A percentile compares a stretch with the other conserved stretches of the same genome.
Conservation (phyloP, 768 basidiomycete genomes). For the Boletus pseudo-olivaceus region DNA sequence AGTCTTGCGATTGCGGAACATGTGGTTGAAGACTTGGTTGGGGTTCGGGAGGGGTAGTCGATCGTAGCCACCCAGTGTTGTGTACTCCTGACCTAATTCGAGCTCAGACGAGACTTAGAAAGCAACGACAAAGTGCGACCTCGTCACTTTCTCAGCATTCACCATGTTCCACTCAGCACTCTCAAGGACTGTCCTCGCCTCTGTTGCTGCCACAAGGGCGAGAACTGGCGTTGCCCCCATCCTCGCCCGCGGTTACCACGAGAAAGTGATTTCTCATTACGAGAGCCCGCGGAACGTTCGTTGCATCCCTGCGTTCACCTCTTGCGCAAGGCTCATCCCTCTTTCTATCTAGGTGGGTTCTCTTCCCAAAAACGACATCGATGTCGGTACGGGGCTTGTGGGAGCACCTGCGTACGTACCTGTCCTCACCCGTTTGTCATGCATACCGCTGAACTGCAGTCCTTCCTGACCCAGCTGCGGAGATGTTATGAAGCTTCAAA, state of each 20-base stretch:
- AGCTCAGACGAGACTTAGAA: conserved; percentile 21
- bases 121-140: conserved; percentile 1
- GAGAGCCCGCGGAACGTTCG: conserved; percentile 95
- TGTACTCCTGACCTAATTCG: conserved; percentile 7
- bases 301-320: conserved; percentile 34
- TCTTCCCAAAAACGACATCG: conserved; percentile 82
- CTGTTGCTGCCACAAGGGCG: conserved; percentile 41
- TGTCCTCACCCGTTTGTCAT: background rate
- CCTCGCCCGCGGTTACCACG: conserved; percentile 76
- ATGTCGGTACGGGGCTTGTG: conserved; percentile 97
- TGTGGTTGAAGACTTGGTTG: conserved; percentile 59
- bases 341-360: conserved; percentile 75
- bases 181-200: conserved; percentile 45
- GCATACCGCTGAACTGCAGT: conserved; percentile 14
- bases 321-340: conserved; percentile 49
- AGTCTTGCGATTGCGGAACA: conserved; percentile 83
- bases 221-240: conserved; percentile 46
- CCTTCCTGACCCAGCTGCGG: conserved; percentile 61
- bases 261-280: conserved; percentile 97
- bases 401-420: conserved; percentile 88
- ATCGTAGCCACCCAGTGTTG: background rate
- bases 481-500: conserved; percentile 99
- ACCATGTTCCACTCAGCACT: conserved; percentile 71
- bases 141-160: conserved; percentile 29
- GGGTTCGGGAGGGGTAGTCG: background rate